Base-by-base conservation (phyloP, 768 basidiomycete genomes). In the Amanita muscaria region DNA sequence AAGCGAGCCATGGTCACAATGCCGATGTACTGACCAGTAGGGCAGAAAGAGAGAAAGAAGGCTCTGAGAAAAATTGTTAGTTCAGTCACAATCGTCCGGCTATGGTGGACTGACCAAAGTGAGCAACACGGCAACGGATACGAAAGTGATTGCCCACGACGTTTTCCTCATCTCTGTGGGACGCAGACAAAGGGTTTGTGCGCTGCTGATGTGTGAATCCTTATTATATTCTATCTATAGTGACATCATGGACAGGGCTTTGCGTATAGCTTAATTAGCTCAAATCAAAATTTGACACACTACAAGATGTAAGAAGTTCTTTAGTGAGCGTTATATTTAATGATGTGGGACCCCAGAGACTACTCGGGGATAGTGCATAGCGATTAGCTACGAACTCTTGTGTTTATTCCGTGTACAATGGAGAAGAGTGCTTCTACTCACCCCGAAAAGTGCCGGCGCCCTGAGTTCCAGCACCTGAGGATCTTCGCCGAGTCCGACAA, bases 401-500 rank as follows among this genome's bases (percentile, higher is more conserved):
- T n/a, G n/a, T n/a, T n/a, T n/a, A n/a, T n/a, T n/a, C n/a, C n/a
- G n/a, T n/a, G n/a, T n/a, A n/a, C n/a, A n/a, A n/a, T n/a, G n/a
- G n/a, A n/a, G n/a, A n/a, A n/a, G n/a, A 69, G 72, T 38, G 67
- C 59, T 4, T 37, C 11, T 36, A 59, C 74, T 48, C 58, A 83
- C 80, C 23, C 56, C 66, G 54, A 87, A 88, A 35, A 89, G 64
- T 27, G 70, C 76, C 14, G 87, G 88, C 14, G 83, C 80, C 39
- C 89, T 73, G 34, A 76, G 66, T 4, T 80, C 80, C 36, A 90
- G 66, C 15, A 89, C 75, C 53, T 83, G 77, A 3, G 87, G 88
- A 56, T 91, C 86, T 59, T 91, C 88, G 40, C 78, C 87, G 7
- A 91, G 69, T 6, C 87, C 88, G 24, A 91, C 88, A 56, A 90